Evolutionary conservation across 345 rosid genomes (phyloP).

Genomic region (Trapa bicornis): DNA sequence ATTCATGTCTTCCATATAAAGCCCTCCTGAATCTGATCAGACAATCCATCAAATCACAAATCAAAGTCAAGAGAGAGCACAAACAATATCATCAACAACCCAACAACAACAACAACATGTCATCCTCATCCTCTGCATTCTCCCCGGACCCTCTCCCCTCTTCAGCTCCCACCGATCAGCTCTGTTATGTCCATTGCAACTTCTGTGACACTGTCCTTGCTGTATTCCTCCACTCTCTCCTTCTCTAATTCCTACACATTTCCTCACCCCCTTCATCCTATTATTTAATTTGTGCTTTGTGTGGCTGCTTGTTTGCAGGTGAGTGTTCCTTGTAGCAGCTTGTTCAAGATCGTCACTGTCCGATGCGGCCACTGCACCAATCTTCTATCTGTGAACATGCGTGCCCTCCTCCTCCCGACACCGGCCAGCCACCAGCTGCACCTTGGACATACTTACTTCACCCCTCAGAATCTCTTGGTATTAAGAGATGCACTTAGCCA

Average conservation of each 20-base stretch:
- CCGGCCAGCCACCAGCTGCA: slow-evolving; percentile 67
- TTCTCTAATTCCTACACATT: slow-evolving; percentile 6
- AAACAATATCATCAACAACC: too few relatives aligned
- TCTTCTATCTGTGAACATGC: slow-evolving; percentile 73
- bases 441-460: slow-evolving; percentile 57
- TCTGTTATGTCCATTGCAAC: slow-evolving; percentile 96
- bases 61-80: too few relatives aligned
- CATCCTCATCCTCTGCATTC: too few relatives aligned
- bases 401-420: slow-evolving; percentile 53
- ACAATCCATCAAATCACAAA: too few relatives aligned
- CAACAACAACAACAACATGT: too few relatives aligned
- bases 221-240: slow-evolving; percentile 21
- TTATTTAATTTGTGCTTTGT: background rate
- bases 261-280: background rate
- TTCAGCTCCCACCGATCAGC: slow-evolving; percentile 61
- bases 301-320: slow-evolving; percentile 29
- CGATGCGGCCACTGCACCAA: slow-evolving; percentile 95
- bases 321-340: slow-evolving; percentile 85
- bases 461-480: slow-evolving; percentile 70
- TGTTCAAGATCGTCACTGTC: slow-evolving; percentile 90
- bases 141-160: slow-evolving; percentile 20
- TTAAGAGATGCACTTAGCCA: too few relatives aligned
- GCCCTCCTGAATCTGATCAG: too few relatives aligned
- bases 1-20: too few relatives aligned
- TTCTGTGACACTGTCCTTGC: slow-evolving; percentile 73